phyloP scores from a whole-genome alignment of 352 stramenopile species.

The Globisporangium carolinianum region DNA sequence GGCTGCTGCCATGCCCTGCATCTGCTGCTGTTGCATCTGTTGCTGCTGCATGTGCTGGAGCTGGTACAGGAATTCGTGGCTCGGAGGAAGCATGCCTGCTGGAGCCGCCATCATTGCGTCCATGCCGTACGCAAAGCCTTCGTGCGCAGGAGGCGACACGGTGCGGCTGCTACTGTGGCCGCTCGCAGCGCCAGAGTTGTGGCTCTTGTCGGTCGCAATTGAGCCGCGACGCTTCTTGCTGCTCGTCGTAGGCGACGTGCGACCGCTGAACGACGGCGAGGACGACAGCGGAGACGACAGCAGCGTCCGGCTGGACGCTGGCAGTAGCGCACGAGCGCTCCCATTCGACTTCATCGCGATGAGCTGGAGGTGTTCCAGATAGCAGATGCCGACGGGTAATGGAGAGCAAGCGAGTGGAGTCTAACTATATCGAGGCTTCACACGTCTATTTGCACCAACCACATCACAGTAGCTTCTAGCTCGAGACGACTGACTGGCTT shows the following conservation, averaged over 20 bases:
- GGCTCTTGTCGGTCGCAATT: slow-evolving; percentile 1
- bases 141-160: slow-evolving; percentile 2
- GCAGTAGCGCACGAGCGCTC: slow-evolving; percentile 19
- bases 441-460: no score
- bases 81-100: slow-evolving; percentile 1
- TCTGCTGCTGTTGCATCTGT: slow-evolving; percentile 31
- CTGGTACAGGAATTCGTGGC: slow-evolving; percentile 35
- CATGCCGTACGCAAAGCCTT: slow-evolving; percentile 5
- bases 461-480: no score
- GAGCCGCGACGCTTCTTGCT: slow-evolving; percentile 12
- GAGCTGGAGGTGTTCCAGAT: no score
- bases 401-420: no score
- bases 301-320: slow-evolving; percentile 5
- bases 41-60: slow-evolving; percentile 45
- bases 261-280: slow-evolving; percentile 9
- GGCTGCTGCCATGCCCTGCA: slow-evolving; percentile 21
- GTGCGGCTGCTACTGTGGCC: slow-evolving; percentile 7
- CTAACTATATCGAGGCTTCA: no score
- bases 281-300: slow-evolving; percentile 17
- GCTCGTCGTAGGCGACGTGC: slow-evolving; percentile 17
- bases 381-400: no score
- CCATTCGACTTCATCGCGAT: slow-evolving; percentile 34
- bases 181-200: slow-evolving; percentile 1
- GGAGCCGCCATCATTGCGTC: slow-evolving; percentile 6
- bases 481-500: no score